These are phyloP conservation scores for Gracilaria gracilis DNA, from an alignment of 23 red algal genomes.

Conservation along the genomic window DNA sequence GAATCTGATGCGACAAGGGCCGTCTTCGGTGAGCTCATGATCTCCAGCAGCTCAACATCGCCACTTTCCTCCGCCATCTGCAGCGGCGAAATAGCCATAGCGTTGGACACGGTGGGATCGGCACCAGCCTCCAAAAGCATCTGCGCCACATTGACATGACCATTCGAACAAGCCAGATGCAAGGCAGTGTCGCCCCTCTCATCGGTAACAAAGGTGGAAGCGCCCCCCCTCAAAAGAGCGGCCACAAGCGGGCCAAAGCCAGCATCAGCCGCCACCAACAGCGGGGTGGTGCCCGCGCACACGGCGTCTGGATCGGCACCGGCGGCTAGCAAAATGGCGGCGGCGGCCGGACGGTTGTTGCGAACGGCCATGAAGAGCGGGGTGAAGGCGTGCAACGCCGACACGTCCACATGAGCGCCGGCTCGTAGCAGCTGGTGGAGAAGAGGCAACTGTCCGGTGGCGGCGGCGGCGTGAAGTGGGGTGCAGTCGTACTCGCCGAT, in stretches of 20 bases:
- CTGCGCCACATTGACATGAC: slow-evolving; percentile 9
- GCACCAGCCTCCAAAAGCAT: slow-evolving; percentile 49
- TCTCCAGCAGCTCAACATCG: slow-evolving; percentile 7
- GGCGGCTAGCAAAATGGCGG: slow-evolving; percentile 18
- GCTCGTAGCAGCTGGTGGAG: slow-evolving; percentile 32
- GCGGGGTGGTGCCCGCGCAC: slow-evolving; percentile 17
- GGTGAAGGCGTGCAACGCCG: slow-evolving; percentile 32
- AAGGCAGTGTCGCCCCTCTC: slow-evolving; percentile 21
- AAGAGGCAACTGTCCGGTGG: slow-evolving; percentile 39
- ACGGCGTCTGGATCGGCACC: slow-evolving; percentile 49
- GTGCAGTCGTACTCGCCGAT: slow-evolving; percentile 62
- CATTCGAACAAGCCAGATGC: slow-evolving; percentile 39
- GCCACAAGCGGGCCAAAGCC: slow-evolving; percentile 22
- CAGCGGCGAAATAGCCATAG: slow-evolving; percentile 12
- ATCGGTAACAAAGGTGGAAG: slow-evolving; percentile 12
- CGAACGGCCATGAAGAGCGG: slow-evolving; percentile 52
- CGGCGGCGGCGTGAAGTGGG: slow-evolving; percentile 62
- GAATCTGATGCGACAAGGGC: not conserved
- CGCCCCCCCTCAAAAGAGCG: slow-evolving; percentile 22
- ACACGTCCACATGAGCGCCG: slow-evolving; percentile 35
- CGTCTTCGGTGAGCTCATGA: slow-evolving; percentile 11
- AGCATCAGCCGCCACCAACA: slow-evolving; percentile 39
- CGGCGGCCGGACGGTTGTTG: slow-evolving; percentile 33
- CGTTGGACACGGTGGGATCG: not conserved
- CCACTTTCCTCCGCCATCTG: slow-evolving; percentile 24